Evolutionary conservation across 257 asterid species (phyloP), one percentile per base, ranked within the genome.

Genomic region (Lantana camara): DNA sequence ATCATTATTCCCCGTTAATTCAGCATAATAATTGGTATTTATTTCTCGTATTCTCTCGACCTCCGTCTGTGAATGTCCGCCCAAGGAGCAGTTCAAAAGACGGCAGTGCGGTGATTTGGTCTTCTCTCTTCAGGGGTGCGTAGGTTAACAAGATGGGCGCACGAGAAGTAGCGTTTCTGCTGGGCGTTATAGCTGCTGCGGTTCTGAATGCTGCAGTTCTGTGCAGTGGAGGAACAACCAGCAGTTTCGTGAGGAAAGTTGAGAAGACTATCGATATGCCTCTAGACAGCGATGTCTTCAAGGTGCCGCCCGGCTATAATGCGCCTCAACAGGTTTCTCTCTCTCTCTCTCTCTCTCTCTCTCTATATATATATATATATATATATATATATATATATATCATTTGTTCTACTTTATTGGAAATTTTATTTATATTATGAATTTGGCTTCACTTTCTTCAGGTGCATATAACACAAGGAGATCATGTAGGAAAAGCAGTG

Each of bases 381-480:
- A n/a, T n/a, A n/a, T n/a, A 24, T n/a, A n/a, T n/a, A n/a, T n/a
- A n/a, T n/a, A n/a, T n/a, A n/a, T n/a, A n/a, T n/a, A n/a, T n/a
- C n/a, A 13, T 11, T 9, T 21, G 14, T 21, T 11, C 30, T 14
- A 11, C 0, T 10, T 40, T 1, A 17, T 20, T 17, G 9, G 6
- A 17, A 37, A 1, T 19, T 30, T 7, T 21, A 8, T 11, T 58
- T 23, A 4, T 24, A 27, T 67, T 15, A 15, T 19, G 24, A 37
- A 29, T 14, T 19, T 58, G 37, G n/a, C 47, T 14, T 15, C 19
- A 48, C 0, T 76, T 23, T 16, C 67, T 44, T 29, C 50, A 92
- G 98, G 98, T 85, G 27, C 97, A 92, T 51, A 89, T 89, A 35
- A 92, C 96, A 22, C 98, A 92, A 79, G 98, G 98, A 40, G 98